Evolutionary conservation across 768 basidiomycete genomes (phyloP).

Genomic region (Tylopilus cervinicoccineus): DNA sequence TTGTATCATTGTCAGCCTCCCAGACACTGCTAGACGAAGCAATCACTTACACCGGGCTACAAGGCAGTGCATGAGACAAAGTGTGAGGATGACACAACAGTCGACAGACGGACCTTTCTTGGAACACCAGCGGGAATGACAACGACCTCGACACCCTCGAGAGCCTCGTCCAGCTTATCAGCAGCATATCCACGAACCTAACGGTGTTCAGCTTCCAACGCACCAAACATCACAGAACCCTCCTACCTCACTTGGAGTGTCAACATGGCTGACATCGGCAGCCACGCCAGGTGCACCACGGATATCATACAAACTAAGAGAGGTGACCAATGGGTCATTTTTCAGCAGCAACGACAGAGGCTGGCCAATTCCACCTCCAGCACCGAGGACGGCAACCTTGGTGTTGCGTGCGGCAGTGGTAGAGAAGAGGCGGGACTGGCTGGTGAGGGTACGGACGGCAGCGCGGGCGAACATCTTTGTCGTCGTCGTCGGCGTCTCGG

Average conservation of each 20-base stretch:
- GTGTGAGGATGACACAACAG: background rate
- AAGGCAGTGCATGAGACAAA: slow-evolving; percentile 28
- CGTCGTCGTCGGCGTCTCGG: slow-evolving; percentile 20
- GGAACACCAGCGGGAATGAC: slow-evolving; percentile 99
- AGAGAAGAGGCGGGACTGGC: slow-evolving; percentile 67
- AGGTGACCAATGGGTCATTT: slow-evolving; percentile 83
- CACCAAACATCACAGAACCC: slow-evolving; percentile 1
- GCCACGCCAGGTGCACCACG: slow-evolving; percentile 68
- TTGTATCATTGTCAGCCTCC: slow-evolving; percentile 34
- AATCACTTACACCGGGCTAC: slow-evolving; percentile 75
- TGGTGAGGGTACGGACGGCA: slow-evolving; percentile 52
- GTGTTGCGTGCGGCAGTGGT: slow-evolving; percentile 66
- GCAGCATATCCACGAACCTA: slow-evolving; percentile 79
- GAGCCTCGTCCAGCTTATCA: slow-evolving; percentile 84
- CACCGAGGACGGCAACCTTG: slow-evolving; percentile 96
- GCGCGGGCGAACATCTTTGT: slow-evolving; percentile 63
- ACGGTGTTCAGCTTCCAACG: slow-evolving; percentile 3
- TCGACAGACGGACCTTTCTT: slow-evolving; percentile 66
- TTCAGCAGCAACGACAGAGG: slow-evolving; percentile 88
- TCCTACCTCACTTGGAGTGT: slow-evolving; percentile 79
- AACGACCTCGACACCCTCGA: slow-evolving; percentile 87
- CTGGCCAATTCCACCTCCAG: slow-evolving; percentile 98
- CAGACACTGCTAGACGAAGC: background rate
- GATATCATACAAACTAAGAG: slow-evolving; percentile 57
- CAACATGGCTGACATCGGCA: slow-evolving; percentile 94